Percentiles rank a stretch among this genome's conserved stretches.
Evolutionary conservation across 2,329 filamentous ascomycete species (phyloP).

Genomic region (Pseudogymnoascus sp.): DNA sequence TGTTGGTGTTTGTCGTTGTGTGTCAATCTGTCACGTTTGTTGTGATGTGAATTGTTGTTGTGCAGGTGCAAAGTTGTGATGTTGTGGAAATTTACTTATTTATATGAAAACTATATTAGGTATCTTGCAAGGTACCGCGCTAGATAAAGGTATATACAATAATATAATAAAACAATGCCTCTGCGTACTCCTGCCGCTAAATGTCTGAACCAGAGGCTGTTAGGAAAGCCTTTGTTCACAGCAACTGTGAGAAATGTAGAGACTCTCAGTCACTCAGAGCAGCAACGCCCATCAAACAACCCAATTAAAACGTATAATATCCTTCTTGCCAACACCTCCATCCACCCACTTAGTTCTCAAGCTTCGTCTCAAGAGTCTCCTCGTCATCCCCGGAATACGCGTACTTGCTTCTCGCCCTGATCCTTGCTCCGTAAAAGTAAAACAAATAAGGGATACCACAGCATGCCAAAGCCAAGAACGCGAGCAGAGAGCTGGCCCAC

Average conservation of each 20-base stretch:
- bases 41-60: not conserved
- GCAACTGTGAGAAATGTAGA: not conserved
- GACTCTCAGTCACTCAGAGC: not conserved
- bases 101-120: slow-evolving; percentile 5
- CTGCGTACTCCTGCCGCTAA: not conserved
- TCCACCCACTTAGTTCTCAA: not conserved
- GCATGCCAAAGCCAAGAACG: slow-evolving; percentile 66
- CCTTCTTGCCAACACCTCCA: not conserved
- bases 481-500: slow-evolving; percentile 67
- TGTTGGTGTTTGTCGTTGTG: not conserved
- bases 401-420: slow-evolving; percentile 61
- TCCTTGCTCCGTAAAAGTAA: slow-evolving; percentile 65
- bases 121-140: not conserved
- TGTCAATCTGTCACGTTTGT: not conserved
- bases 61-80: not conserved
- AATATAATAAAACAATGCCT: not conserved
- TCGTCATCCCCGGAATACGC: slow-evolving; percentile 59
- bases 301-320: not conserved
- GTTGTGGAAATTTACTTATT: not conserved
- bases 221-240: not conserved
- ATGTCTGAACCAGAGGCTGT: not conserved
- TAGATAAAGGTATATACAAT: slow-evolving; percentile 7
- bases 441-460: slow-evolving; percentile 79
- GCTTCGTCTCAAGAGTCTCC: slow-evolving; percentile 20
- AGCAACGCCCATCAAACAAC: slow-evolving; percentile 3